A percentile compares a stretch with the other conserved stretches of the same genome.
These are phyloP conservation scores for Boechera divaricarpa DNA, from an alignment of 345 rosid species.

Conservation along the genomic window DNA sequence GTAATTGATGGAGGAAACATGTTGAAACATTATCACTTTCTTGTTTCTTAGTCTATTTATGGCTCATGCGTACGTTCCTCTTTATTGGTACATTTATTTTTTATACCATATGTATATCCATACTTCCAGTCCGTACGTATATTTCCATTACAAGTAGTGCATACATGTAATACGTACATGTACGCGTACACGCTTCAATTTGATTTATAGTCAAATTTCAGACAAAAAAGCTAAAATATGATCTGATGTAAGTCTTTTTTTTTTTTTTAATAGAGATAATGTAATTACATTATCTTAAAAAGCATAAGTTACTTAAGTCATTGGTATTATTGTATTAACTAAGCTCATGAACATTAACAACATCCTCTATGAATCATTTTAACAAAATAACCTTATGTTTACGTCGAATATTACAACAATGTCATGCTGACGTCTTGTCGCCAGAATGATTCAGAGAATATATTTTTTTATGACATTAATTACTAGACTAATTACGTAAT, in stretches of 20 bases:
- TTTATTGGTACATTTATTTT: conserved; percentile 3
- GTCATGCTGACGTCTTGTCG: too few relatives aligned
- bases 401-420: too few relatives aligned
- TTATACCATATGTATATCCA: neutral
- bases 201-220: conserved; percentile 9
- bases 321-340: neutral
- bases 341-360: neutral
- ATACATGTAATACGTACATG: neutral
- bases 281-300: neutral
- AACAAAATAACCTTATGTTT: too few relatives aligned
- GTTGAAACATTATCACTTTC: conserved; percentile 32
- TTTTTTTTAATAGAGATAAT: too few relatives aligned
- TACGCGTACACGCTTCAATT: conserved; percentile 2
- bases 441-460: too few relatives aligned
- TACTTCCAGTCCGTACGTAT: conserved; percentile 10
- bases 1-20: conserved; percentile 30
- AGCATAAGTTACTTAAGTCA: neutral
- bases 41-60: neutral
- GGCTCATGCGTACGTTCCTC: conserved; percentile 10
- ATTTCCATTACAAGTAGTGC: neutral
- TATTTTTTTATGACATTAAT: too few relatives aligned
- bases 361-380: too few relatives aligned
- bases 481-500: too few relatives aligned
- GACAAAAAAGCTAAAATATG: neutral
- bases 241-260: neutral